Base-by-base conservation (phyloP, 1,139 yeast genomes). In the Saccharomyces hybrid region DNA sequence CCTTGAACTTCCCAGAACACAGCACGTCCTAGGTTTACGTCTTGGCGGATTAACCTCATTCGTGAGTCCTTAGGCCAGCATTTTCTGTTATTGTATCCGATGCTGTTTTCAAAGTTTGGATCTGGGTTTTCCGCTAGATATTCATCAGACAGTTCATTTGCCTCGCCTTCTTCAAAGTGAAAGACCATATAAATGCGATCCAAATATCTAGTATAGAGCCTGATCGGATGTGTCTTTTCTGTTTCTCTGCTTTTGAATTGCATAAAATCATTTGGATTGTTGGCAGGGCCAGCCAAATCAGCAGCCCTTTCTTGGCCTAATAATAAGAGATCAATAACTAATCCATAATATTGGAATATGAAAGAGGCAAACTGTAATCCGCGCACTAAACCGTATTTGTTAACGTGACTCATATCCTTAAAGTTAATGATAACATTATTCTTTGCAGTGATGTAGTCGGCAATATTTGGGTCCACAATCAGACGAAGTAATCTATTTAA, bases 31-130 rank as follows among this genome's bases (percentile, higher is more conserved):
- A 93, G 76, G 61, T 90, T 88, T 2, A 93, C 98, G 73, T 95
- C 99, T 59, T 84, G 86, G 51, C 97, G 78, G 83, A 91, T 85
- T 52, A 93, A 73, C 61, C 91, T 81, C 99, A 95, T 93, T 58
- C 98, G 78, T 16, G 84, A 75, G 68, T 93, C 99, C 52, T 88
- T 76, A 3, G 99, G 97, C 99, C 99, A 95, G 67, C 98, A 90
- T 53, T 83, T 83, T 62, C 87, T 88, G 62, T 89, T 89, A 62
- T 88, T 88, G 69, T 91, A 93, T 0, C 95, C 96, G 26, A 86
- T 82, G n/a, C 85, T 83, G 61, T 84, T 86, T 64, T 88, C 95
- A 69, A 86, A 86, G 64, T 88, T 88, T 0, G 96, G 96, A 72
- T 90, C 97, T 0, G 97, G 96, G 64, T 89, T 87, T 61, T 89